A percentile compares a stretch with the other conserved stretches of the same genome.
Evolutionary conservation across 306 rosid species (phyloP).

Genomic region (Cajanus cajan): DNA sequence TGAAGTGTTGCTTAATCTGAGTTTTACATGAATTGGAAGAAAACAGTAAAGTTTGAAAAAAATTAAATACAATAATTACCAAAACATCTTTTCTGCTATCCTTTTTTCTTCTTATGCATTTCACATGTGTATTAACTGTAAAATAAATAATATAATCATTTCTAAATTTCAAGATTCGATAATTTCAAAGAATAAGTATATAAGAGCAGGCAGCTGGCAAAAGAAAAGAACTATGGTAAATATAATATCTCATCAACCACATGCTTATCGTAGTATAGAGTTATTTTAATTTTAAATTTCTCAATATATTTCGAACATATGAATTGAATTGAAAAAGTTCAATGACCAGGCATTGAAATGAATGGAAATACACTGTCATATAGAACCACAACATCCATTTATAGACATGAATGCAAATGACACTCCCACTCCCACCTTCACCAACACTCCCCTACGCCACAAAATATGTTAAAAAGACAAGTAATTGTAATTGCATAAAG

Average conservation of each 20-base stretch:
- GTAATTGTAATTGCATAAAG: not conserved
- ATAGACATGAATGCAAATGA: not conserved
- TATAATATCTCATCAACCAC: not conserved
- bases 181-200: not conserved
- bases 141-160: slow-evolving; percentile 22
- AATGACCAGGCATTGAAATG: not conserved
- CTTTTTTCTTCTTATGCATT: slow-evolving; percentile 77
- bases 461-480: not conserved
- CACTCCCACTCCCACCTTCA: not conserved
- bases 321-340: not conserved
- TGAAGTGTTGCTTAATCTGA: slow-evolving; percentile 19
- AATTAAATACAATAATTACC: slow-evolving; percentile 45
- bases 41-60: slow-evolving; percentile 20
- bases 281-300: not conserved
- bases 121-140: slow-evolving; percentile 79
- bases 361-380: not conserved
- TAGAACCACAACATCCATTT: not conserved
- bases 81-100: slow-evolving; percentile 79
- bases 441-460: not conserved
- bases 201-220: not conserved
- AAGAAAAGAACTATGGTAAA: not conserved
- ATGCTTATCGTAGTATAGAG: not conserved
- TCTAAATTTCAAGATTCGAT: not conserved
- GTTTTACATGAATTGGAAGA: slow-evolving; percentile 30
- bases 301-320: not conserved